Conservation (phyloP, 306 rosid species). For the Pterocarpus santalinus region DNA sequence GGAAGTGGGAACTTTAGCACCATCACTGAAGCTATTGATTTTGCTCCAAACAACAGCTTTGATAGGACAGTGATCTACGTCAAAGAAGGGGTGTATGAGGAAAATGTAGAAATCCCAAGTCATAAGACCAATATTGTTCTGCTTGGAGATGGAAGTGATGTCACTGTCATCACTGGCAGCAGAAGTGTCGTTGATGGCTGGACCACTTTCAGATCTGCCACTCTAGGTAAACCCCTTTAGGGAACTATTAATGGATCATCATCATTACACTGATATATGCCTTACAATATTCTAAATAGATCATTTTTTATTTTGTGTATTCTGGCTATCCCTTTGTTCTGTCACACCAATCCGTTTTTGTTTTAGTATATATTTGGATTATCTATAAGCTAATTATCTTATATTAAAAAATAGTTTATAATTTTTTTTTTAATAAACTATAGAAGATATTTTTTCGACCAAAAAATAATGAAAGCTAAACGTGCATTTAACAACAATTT, state of each 20-base stretch:
- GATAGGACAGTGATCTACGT: conserved; percentile 70
- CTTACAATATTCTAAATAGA: background rate
- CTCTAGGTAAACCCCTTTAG: conserved; percentile 61
- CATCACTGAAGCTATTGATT: conserved; percentile 68
- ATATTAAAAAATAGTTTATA: too few relatives aligned
- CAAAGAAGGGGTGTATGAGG: conserved; percentile 67
- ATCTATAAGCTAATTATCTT: background rate
- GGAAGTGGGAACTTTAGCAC: conserved; percentile 79
- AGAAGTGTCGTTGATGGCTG: conserved; percentile 67
- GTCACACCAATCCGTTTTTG: background rate
- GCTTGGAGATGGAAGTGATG: conserved; percentile 80
- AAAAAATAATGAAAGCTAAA: too few relatives aligned
- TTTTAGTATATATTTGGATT: background rate
- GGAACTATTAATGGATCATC: conserved; percentile 4
- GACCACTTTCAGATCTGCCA: conserved; percentile 90
- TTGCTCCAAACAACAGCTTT: conserved; percentile 73
- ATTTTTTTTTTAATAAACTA: too few relatives aligned
- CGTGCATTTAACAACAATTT: background rate
- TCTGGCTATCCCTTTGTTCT: background rate
- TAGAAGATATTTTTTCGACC: too few relatives aligned
- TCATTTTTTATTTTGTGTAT: conserved; percentile 1
- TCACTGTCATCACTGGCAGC: conserved; percentile 66
- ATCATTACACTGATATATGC: background rate
- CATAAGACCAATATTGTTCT: conserved; percentile 73
- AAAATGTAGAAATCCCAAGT: conserved; percentile 78